Base-by-base conservation (phyloP, 768 basidiomycete species). In the Tricholoma flavovirens region DNA sequence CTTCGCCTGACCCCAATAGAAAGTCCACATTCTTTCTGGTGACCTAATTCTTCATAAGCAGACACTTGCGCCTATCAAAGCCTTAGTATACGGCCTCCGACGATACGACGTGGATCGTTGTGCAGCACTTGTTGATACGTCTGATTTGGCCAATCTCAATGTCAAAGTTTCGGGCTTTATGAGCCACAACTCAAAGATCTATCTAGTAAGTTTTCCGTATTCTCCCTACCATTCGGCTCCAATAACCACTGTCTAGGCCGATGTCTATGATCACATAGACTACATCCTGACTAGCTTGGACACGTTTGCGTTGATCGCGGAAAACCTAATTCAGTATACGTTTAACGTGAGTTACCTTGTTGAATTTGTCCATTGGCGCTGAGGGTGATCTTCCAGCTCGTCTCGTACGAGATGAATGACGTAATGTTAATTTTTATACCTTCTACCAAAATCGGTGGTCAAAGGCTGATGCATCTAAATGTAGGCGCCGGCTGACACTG, bases 191-290 rank as follows among this genome's bases (percentile, higher is more conserved):
- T 65, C 82, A 4, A 87, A 86, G 64, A 84, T 86, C 9, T 87
- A 88, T 64, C 71, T 86, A 52, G 85, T 85, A 38, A 14, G 77
- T 68, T 24, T 5, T 54, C 4, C 15, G 45, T 46, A 46, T 17
- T 32, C 8, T 19, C 14, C 21, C 26, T 59, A 32, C 17, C n/a
- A 1, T 29, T 7, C 54, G 5, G 11, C 43, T 29, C 6, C 14
- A 43, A 38, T 54, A n/a, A 58, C 43, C n/a, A 21, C 29, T 26
- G 48, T 3, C 7, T 54, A 86, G 83, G 86, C 86, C 9, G 88
- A 90, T 64, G 85, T 88, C 1, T 77, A 80, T 57, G 89, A 90
- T 63, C 88, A 90, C 60, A 83, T 86, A 74, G 88, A 89, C 54
- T 85, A 85, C 56, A 82, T 86, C 33, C 65, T 90, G 22, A 75